Evolutionary conservation across 1,139 yeast genomes (phyloP).

Genomic region (Taphrina flavorubra): DNA sequence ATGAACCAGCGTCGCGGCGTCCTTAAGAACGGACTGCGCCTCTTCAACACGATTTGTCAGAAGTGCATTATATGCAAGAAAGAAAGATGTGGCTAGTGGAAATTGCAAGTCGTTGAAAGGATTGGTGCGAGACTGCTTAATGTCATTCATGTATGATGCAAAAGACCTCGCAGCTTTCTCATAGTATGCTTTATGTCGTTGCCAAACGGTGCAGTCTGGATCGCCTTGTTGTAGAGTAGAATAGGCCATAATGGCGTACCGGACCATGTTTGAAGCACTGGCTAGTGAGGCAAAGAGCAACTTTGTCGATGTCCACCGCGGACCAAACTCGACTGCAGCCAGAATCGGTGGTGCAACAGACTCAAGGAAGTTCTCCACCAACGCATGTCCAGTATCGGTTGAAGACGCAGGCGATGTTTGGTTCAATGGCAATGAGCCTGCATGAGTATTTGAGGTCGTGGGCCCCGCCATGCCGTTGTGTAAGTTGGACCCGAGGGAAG

Average conservation of each 20-base stretch:
- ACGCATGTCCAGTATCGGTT: neutral
- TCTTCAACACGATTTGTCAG: slow-evolving; percentile 10
- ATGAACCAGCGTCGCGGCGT: neutral
- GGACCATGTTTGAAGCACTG: slow-evolving; percentile 6
- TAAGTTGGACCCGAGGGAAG: neutral
- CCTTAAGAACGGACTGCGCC: slow-evolving; percentile 9
- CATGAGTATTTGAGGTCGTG: neutral
- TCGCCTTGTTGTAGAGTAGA: slow-evolving; percentile 7
- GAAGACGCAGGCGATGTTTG: slow-evolving; percentile 10
- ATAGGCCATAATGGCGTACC: slow-evolving; percentile 7
- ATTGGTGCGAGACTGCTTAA: neutral
- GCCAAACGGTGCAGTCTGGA: neutral
- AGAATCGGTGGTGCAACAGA: slow-evolving; percentile 5
- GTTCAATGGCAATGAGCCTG: neutral
- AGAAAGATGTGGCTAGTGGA: neutral
- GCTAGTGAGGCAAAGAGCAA: slow-evolving; percentile 10
- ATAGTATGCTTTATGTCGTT: neutral
- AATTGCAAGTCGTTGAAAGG: neutral
- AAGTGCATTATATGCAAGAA: neutral
- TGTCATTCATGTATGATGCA: slow-evolving; percentile 1
- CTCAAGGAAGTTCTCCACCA: slow-evolving; percentile 1
- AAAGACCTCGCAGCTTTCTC: neutral
- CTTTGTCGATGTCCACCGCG: slow-evolving; percentile 4
- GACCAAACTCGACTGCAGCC: slow-evolving; percentile 13
- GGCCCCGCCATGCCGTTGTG: neutral